These are phyloP conservation scores for Leishmania martiniquensis DNA, from an alignment of 208 protist genomes.

Conservation along the genomic window DNA sequence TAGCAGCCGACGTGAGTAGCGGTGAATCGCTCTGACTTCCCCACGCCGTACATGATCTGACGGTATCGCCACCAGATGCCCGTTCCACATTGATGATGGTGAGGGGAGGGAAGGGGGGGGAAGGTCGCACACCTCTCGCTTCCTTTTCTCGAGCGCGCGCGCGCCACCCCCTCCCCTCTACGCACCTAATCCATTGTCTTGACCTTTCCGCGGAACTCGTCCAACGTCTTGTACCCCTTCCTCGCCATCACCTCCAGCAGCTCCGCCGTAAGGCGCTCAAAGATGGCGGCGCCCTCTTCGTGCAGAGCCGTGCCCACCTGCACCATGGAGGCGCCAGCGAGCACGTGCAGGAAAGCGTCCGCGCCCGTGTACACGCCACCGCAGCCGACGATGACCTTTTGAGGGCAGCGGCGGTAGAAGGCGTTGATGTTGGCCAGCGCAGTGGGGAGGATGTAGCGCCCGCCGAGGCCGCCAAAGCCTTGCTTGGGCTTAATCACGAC, in stretches of 20 bases:
- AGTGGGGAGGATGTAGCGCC: constrained; percentile 83
- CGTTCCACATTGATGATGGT: not conserved
- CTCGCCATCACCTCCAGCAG: constrained; percentile 75
- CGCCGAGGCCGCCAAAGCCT: constrained; percentile 87
- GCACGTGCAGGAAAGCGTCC: constrained; percentile 85
- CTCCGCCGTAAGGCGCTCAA: constrained; percentile 69
- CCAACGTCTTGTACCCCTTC: constrained; percentile 87
- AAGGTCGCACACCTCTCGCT: too few relatives aligned
- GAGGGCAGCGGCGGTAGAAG: constrained; percentile 83
- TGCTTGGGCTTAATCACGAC: constrained; percentile 90
- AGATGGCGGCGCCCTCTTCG: constrained; percentile 76
- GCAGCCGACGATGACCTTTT: constrained; percentile 83
- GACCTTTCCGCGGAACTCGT: constrained; percentile 87
- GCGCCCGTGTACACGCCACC: constrained; percentile 85
- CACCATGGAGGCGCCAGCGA: constrained; percentile 87
- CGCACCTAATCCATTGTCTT: constrained; percentile 75
- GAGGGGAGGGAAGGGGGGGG: not conserved
- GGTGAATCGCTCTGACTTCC: not conserved
- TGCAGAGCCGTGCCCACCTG: constrained; percentile 87
- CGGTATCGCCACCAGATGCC: not conserved
- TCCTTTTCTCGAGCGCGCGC: too few relatives aligned
- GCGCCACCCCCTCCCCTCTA: not conserved
- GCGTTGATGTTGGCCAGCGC: constrained; percentile 92
- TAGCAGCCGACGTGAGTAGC: not conserved
- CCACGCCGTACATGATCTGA: not conserved